These are phyloP conservation scores for Sphaerulina populicola DNA, from an alignment of 2,329 filamentous ascomycete species.

Conservation along the genomic window DNA sequence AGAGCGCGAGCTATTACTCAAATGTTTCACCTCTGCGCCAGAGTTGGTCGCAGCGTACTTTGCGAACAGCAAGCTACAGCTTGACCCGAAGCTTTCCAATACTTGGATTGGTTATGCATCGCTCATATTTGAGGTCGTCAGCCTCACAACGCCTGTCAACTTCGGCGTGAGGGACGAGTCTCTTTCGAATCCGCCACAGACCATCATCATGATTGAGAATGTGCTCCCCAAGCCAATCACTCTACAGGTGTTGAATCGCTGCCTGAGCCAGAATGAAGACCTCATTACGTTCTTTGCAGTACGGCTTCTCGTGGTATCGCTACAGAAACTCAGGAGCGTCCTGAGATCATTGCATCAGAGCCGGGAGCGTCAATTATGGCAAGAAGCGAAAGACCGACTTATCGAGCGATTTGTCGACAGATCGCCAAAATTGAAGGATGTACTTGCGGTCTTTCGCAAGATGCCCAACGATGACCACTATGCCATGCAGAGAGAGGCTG, in stretches of 20 bases:
- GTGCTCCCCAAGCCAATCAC: slow-evolving; percentile 75
- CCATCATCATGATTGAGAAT: slow-evolving; percentile 71
- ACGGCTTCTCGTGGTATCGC: slow-evolving; percentile 66
- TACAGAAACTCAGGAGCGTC: slow-evolving; percentile 65
- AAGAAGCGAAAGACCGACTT: slow-evolving; percentile 58
- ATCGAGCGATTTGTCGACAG: slow-evolving; percentile 67
- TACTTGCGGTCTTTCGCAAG: slow-evolving; percentile 64
- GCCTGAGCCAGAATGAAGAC: slow-evolving; percentile 66
- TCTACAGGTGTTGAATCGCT: slow-evolving; percentile 69
- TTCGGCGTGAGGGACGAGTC: slow-evolving; percentile 56
- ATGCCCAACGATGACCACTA: slow-evolving; percentile 54
- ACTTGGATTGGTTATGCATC: slow-evolving; percentile 93
- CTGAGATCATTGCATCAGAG: slow-evolving; percentile 50
- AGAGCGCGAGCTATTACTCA: slow-evolving; percentile 71
- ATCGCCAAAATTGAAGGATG: slow-evolving; percentile 72
- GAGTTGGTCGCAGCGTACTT: slow-evolving; percentile 88
- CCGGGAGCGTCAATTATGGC: slow-evolving; percentile 51
- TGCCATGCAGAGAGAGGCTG: slow-evolving; percentile 65
- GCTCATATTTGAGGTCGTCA: slow-evolving; percentile 73
- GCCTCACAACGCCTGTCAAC: slow-evolving; percentile 61
- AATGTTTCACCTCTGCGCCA: slow-evolving; percentile 71
- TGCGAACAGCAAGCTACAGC: slow-evolving; percentile 67
- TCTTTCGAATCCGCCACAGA: slow-evolving; percentile 64
- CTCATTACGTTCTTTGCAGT: slow-evolving; percentile 78
- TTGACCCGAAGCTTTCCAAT: slow-evolving; percentile 83